Conservation (phyloP, 352 stramenopile species). For the Phytophthora megakarya region DNA sequence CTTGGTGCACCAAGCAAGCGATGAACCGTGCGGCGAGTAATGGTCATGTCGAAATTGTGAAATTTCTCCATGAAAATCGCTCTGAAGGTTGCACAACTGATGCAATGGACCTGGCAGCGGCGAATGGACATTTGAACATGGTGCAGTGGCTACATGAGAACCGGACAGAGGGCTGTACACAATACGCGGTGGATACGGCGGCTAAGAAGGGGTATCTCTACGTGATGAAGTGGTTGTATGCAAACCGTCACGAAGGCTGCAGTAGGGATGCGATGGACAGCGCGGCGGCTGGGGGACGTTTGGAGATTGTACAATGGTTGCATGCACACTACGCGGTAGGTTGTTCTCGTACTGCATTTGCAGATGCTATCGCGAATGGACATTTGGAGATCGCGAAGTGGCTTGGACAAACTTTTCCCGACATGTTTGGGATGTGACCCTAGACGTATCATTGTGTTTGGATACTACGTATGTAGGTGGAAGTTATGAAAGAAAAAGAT, state of each 20-base stretch:
- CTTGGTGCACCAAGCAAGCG: slow-evolving; percentile 19
- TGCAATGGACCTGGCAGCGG: too few relatives aligned
- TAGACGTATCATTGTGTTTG: too few relatives aligned
- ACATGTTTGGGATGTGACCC: slow-evolving; percentile 2
- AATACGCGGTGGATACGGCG: slow-evolving; percentile 10
- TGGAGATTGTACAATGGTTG: slow-evolving; percentile 13
- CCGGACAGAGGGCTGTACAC: too few relatives aligned
- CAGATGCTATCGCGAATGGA: slow-evolving; percentile 8
- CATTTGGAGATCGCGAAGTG: slow-evolving; percentile 10
- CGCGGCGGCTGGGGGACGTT: slow-evolving; percentile 27
- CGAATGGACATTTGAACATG: too few relatives aligned
- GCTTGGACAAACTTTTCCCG: slow-evolving; percentile 7
- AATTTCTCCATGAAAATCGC: slow-evolving; percentile 23
- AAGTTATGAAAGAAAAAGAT: too few relatives aligned
- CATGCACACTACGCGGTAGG: not conserved
- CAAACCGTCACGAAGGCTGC: slow-evolving; percentile 14
- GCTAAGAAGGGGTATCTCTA: slow-evolving; percentile 17
- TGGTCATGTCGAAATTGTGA: slow-evolving; percentile 21
- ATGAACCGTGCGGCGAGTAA: slow-evolving; percentile 14
- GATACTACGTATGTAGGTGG: too few relatives aligned
- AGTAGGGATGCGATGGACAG: slow-evolving; percentile 17
- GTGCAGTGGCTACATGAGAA: too few relatives aligned
- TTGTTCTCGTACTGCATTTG: slow-evolving; percentile 5
- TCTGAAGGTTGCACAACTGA: not conserved
- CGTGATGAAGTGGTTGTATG: slow-evolving; percentile 19